These are phyloP conservation scores for Fusarium praegraminearum DNA, from an alignment of 2,329 filamentous ascomycete genomes.

Conservation along the genomic window DNA sequence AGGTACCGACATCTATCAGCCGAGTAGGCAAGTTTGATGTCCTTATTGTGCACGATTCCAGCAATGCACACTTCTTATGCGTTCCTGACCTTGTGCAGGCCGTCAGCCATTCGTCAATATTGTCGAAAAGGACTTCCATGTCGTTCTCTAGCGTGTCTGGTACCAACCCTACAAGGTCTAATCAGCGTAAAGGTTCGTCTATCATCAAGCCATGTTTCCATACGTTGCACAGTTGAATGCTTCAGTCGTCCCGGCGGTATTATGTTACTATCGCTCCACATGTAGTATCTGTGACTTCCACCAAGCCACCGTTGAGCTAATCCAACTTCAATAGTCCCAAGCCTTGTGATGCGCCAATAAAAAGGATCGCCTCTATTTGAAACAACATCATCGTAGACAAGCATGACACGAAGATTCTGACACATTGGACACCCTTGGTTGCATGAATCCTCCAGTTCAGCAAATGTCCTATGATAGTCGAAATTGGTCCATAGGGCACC, in stretches of 20 bases:
- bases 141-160: fast-evolving
- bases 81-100: background rate
- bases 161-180: background rate
- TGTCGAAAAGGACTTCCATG: background rate
- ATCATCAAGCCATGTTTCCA: no score
- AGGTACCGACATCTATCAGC: background rate
- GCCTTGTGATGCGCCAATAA: fast-evolving
- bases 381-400: background rate
- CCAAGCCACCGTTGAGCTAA: no score
- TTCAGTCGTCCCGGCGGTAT: no score
- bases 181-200: background rate
- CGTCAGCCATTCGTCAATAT: background rate
- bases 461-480: background rate
- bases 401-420: background rate
- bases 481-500: no score
- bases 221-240: no score
- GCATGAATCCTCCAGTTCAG: background rate
- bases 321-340: no score
- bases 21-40: background rate
- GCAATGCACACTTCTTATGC: background rate
- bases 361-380: background rate
- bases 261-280: no score
- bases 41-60: background rate
- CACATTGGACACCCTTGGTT: background rate
- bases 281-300: no score